A percentile compares a stretch with the other conserved stretches of the same genome.
These are phyloP conservation scores for Paragyromitra xinjiangensis DNA, from an alignment of 495 filamentous ascomycete species.

Conservation along the genomic window DNA sequence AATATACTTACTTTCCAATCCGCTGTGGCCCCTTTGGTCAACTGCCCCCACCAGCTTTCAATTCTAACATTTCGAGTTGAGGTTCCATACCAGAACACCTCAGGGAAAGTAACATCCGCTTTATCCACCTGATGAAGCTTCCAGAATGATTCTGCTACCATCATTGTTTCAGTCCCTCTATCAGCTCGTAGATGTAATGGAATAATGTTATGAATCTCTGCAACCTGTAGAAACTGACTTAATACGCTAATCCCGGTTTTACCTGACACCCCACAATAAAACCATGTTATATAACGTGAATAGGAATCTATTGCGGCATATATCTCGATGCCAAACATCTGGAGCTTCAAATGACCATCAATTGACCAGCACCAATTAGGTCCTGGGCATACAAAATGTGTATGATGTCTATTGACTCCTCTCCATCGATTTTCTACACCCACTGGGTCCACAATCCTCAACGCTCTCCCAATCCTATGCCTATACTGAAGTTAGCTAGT, in stretches of 20 bases:
- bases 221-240: constrained; percentile 10
- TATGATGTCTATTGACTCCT: constrained; percentile 8
- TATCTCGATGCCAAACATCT: constrained; percentile 37
- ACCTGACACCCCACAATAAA: constrained; percentile 26
- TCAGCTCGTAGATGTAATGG: constrained; percentile 2
- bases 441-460: constrained; percentile 11
- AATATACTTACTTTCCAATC: constrained; percentile 3
- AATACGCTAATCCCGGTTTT: constrained; percentile 16
- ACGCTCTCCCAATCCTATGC: background rate
- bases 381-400: constrained; percentile 1
- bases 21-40: background rate
- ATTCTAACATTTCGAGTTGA: constrained; percentile 26
- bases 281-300: no score
- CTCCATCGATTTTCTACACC: constrained; percentile 11
- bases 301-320: constrained; percentile 45
- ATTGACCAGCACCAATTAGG: constrained; percentile 31
- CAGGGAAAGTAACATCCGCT: background rate
- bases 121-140: constrained; percentile 6
- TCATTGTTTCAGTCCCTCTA: constrained; percentile 20
- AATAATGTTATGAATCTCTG: background rate
- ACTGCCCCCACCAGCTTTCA: constrained; percentile 18
- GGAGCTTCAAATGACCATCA: constrained; percentile 17
- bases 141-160: constrained; percentile 4
- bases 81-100: constrained; percentile 26
- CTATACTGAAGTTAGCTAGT: background rate